Evolutionary conservation across 148 eudicot genomes (phyloP).

Genomic region (Oxyria digyna): DNA sequence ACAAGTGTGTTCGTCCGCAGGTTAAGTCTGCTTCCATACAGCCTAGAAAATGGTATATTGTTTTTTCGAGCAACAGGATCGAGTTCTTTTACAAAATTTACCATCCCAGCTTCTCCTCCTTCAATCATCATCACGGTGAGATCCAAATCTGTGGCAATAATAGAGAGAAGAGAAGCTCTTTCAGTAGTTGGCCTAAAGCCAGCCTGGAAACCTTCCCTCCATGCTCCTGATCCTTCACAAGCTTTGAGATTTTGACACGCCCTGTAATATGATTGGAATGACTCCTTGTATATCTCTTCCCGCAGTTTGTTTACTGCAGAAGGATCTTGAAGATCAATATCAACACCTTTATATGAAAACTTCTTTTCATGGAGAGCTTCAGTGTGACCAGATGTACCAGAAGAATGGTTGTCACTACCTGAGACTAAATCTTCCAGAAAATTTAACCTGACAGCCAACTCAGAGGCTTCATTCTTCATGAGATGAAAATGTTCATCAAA

Average conservation of each 20-base stretch:
- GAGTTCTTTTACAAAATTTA: constrained; percentile 74
- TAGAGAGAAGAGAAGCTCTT: constrained; percentile 67
- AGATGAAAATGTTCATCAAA: constrained; percentile 88
- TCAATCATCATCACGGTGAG: constrained; percentile 53
- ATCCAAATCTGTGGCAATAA: constrained; percentile 68
- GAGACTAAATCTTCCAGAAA: constrained; percentile 67
- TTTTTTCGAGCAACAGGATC: constrained; percentile 78
- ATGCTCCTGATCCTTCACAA: constrained; percentile 85
- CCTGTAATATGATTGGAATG: constrained; percentile 63
- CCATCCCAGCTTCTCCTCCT: constrained; percentile 93
- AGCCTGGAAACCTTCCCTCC: constrained; percentile 73
- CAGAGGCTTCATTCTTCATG: constrained; percentile 81
- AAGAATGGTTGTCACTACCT: constrained; percentile 27
- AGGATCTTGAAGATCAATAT: constrained; percentile 56
- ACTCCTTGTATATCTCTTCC: constrained; percentile 70
- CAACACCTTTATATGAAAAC: constrained; percentile 41
- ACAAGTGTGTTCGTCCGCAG: constrained; percentile 55
- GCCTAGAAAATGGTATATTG: constrained; percentile 75
- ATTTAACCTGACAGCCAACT: constrained; percentile 73
- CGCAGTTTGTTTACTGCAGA: constrained; percentile 43
- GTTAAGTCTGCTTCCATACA: constrained; percentile 71
- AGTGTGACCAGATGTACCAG: constrained; percentile 31
- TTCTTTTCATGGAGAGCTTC: constrained; percentile 34
- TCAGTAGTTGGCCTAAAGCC: constrained; percentile 82
- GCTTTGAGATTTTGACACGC: constrained; percentile 67